phyloP scores from a whole-genome alignment of 306 rosid genomes.

The Pterocarpus santalinus region DNA sequence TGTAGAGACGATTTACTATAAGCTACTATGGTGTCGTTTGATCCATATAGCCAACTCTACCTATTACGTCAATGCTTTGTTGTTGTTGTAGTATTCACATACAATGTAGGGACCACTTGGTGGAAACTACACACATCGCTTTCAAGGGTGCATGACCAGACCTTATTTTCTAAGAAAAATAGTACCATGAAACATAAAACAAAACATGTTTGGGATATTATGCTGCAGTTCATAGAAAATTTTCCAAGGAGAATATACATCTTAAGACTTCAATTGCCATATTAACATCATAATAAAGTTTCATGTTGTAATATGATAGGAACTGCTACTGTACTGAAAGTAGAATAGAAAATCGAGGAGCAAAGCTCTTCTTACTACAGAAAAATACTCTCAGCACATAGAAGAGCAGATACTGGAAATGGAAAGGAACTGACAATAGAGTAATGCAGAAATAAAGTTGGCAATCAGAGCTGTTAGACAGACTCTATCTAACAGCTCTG shows the following conservation, averaged over 20 bases:
- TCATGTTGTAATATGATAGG: background rate
- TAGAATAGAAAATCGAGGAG: background rate
- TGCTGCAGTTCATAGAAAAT: background rate
- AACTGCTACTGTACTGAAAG: background rate
- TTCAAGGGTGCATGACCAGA: background rate
- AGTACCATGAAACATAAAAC: background rate
- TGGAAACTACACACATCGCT: background rate
- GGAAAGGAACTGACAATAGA: background rate
- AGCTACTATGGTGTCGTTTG: no score
- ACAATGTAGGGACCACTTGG: background rate
- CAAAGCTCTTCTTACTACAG: background rate
- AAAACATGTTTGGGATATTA: conserved; percentile 12
- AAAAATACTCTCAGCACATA: background rate
- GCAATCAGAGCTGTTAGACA: background rate
- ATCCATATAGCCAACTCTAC: no score
- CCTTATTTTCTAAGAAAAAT: background rate
- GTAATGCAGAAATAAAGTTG: background rate
- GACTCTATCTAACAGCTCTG: background rate
- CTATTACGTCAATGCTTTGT: no score
- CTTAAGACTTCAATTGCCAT: conserved; percentile 1
- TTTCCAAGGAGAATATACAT: background rate
- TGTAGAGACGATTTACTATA: no score
- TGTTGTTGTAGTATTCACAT: no score
- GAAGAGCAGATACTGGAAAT: background rate
- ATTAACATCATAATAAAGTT: conserved; percentile 10